A percentile compares a stretch with the other conserved stretches of the same genome.
phyloP scores from a whole-genome alignment of 768 basidiomycete genomes.

The Xerocomus potaroensis region DNA sequence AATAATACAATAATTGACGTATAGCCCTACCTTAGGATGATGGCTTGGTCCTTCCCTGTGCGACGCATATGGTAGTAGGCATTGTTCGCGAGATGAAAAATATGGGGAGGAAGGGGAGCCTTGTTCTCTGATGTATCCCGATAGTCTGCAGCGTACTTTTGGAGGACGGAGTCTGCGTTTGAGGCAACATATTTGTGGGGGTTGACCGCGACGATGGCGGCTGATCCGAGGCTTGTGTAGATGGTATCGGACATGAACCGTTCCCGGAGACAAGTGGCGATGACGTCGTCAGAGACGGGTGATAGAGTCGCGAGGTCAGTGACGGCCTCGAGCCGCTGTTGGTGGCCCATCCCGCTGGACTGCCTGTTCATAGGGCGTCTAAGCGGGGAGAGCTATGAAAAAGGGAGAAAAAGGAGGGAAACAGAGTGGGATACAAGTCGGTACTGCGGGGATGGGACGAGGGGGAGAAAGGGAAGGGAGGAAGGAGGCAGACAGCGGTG shows the following conservation, averaged over 20 bases:
- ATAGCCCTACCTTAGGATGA: slow-evolving; percentile 70
- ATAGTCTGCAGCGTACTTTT: slow-evolving; percentile 85
- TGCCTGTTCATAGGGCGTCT: slow-evolving; percentile 37
- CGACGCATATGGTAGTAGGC: slow-evolving; percentile 95
- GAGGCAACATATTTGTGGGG: slow-evolving; percentile 86
- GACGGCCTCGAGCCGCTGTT: slow-evolving; percentile 69
- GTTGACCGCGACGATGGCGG: slow-evolving; percentile 80
- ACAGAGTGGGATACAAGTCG: not conserved
- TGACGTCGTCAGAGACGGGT: slow-evolving; percentile 73
- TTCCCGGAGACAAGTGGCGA: slow-evolving; percentile 81
- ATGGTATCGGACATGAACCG: slow-evolving; percentile 81
- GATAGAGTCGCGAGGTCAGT: slow-evolving; percentile 66
- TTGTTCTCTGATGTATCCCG: slow-evolving; percentile 66
- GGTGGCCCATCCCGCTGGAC: slow-evolving; percentile 42
- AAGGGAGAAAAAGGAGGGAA: not conserved
- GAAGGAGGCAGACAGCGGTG: slow-evolving; percentile 18
- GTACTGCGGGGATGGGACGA: slow-evolving; percentile 6
- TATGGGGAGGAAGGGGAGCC: slow-evolving; percentile 69
- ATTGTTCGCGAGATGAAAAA: slow-evolving; percentile 88
- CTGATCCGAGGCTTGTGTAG: slow-evolving; percentile 71
- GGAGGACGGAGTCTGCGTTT: slow-evolving; percentile 79
- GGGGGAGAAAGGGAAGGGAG: slow-evolving; percentile 9
- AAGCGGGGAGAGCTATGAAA: not conserved
- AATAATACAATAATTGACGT: not conserved
- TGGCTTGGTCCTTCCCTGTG: slow-evolving; percentile 88